These are phyloP conservation scores for Coemansia sp. DNA, from an alignment of 192 early-diverging fungal genomes.

Conservation along the genomic window DNA sequence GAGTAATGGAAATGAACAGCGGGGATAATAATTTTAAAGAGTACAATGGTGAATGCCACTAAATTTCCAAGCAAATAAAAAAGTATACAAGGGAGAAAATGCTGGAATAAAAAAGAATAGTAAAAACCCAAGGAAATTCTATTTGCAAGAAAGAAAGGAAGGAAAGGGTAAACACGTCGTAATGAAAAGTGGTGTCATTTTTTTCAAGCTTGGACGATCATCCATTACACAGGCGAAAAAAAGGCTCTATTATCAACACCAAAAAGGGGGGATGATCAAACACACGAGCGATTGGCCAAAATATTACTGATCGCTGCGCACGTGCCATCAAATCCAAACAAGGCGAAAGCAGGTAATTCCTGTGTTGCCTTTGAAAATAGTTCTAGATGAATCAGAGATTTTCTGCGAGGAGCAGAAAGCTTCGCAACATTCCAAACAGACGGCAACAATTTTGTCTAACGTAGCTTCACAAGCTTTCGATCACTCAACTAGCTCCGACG, in stretches of 20 bases:
- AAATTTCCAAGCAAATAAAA: conserved; percentile 2
- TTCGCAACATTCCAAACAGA: no score
- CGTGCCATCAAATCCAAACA: background rate
- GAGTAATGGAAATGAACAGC: background rate
- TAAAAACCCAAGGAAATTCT: conserved; percentile 12
- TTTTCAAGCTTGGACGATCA: background rate
- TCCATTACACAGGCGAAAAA: background rate
- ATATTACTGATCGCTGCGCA: background rate
- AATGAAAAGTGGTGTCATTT: conserved; percentile 6
- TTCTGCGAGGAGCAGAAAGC: no score
- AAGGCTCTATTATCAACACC: background rate
- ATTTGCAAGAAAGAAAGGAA: conserved; percentile 10
- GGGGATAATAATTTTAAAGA: background rate
- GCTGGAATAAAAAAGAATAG: background rate
- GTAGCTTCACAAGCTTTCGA: no score
- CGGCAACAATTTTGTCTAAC: no score
- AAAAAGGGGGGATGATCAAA: conserved; percentile 8
- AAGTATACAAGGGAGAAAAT: background rate
- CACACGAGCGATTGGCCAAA: conserved; percentile 10
- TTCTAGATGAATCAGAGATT: no score
- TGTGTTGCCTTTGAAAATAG: no score
- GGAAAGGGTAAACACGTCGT: background rate
- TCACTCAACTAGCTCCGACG: background rate
- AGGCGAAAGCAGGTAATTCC: no score
- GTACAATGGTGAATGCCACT: background rate